Evolutionary conservation across 2,329 filamentous ascomycete genomes (phyloP).

Genomic region (Byssoonygena ceratinophila): DNA sequence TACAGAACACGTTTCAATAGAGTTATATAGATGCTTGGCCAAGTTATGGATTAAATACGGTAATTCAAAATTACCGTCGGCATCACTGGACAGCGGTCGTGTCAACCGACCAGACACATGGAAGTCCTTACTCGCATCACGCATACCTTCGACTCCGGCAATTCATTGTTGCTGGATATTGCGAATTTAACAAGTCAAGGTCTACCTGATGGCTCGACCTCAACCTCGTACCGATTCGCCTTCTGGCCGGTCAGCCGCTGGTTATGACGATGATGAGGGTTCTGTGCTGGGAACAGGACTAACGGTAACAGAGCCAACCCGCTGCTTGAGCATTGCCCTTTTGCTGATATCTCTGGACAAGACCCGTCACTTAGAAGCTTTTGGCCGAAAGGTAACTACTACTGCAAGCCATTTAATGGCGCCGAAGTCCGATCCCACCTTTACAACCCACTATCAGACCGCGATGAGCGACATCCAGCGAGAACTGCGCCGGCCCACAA

Average conservation of each 20-base stretch:
- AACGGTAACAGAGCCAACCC: conserved; percentile 28
- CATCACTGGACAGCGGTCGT: neutral
- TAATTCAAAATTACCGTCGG: neutral
- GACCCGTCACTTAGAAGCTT: conserved; percentile 82
- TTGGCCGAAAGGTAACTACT: conserved; percentile 86
- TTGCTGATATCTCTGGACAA: conserved; percentile 29
- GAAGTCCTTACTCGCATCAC: neutral
- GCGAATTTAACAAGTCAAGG: neutral
- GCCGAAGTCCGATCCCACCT: conserved; percentile 44
- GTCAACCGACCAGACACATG: neutral
- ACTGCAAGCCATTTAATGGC: conserved; percentile 85
- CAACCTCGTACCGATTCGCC: conserved; percentile 38
- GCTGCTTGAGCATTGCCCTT: neutral
- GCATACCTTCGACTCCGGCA: neutral
- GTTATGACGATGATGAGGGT: conserved; percentile 34
- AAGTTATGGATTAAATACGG: neutral
- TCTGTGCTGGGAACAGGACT: conserved; percentile 39
- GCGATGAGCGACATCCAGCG: conserved; percentile 84
- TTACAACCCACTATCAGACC: conserved; percentile 59
- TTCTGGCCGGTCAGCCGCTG: conserved; percentile 32
- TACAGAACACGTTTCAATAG: neutral
- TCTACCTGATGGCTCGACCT: conserved; percentile 34
- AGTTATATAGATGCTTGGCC: neutral
- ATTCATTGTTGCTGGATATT: neutral
- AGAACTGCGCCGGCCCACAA: conserved; percentile 68